Percentiles rank a stretch among this genome's conserved stretches.
Conservation (phyloP, 1,284 basidiomycete genomes). For the Spongispora temasekensis region DNA sequence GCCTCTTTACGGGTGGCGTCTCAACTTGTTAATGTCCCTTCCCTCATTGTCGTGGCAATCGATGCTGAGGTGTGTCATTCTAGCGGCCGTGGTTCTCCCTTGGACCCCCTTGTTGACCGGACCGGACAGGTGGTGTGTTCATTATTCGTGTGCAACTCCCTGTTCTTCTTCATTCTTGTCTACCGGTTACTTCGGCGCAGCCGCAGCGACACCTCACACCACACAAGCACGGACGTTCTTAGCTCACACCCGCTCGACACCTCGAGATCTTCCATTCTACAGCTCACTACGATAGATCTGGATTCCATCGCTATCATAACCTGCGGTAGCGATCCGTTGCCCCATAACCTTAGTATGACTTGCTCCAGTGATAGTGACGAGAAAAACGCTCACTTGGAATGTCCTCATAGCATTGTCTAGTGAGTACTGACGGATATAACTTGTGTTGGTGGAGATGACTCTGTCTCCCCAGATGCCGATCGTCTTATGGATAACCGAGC, state of each 20-base stretch:
- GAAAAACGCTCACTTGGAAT: too few species aligned
- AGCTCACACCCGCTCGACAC: not conserved
- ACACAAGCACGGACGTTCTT: not conserved
- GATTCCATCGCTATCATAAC: not conserved
- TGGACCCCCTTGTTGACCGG: conserved; percentile 1
- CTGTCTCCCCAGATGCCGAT: too few species aligned
- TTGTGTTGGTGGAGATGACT: too few species aligned
- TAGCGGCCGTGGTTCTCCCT: not conserved
- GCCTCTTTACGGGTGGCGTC: conserved; percentile 18
- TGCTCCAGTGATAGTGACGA: too few species aligned
- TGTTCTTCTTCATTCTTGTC: conserved; percentile 16
- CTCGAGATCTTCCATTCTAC: not conserved
- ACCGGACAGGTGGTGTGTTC: conserved; percentile 20
- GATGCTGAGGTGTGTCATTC: conserved; percentile 20
- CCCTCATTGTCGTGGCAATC: conserved; percentile 8
- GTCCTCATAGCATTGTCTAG: too few species aligned
- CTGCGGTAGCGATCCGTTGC: not conserved
- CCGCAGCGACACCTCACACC: not conserved
- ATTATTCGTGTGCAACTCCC: conserved; percentile 27
- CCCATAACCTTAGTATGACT: too few species aligned
- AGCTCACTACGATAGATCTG: conserved; percentile 24
- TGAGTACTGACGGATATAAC: too few species aligned
- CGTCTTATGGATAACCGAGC: too few species aligned
- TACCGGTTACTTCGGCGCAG: conserved; percentile 13
- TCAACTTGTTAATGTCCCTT: conserved; percentile 9